Percentiles rank a stretch among this genome's conserved stretches.
Conservation (phyloP, 2,329 filamentous ascomycete species). For the Phaeosphaeriaceae sp. region DNA sequence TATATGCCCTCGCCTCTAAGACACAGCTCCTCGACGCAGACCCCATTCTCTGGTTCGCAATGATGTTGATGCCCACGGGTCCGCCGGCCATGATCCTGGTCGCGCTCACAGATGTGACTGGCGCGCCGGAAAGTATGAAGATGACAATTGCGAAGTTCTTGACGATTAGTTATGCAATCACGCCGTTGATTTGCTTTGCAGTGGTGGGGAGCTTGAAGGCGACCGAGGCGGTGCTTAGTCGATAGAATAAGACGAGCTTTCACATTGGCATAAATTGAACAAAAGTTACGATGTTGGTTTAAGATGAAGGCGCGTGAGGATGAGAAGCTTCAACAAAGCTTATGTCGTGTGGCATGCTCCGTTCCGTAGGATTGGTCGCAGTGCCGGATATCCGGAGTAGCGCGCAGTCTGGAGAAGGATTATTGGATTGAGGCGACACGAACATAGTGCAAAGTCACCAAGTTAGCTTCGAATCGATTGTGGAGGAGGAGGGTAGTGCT, state of each 20-base stretch:
- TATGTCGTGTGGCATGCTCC: neutral
- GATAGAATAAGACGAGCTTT: neutral
- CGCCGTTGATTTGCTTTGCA: slow-evolving; percentile 53
- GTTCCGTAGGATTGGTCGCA: neutral
- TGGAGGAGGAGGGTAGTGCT: too few relatives aligned
- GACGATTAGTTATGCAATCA: slow-evolving; percentile 53
- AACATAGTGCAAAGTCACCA: too few relatives aligned
- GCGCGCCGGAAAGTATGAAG: slow-evolving; percentile 54
- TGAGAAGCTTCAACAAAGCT: neutral
- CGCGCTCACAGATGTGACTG: slow-evolving; percentile 59
- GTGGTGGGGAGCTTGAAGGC: slow-evolving; percentile 54
- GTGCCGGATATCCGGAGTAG: neutral
- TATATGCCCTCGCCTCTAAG: slow-evolving; percentile 62
- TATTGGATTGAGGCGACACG: neutral
- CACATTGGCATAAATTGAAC: neutral
- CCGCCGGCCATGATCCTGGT: slow-evolving; percentile 63
- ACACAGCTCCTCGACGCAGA: slow-evolving; percentile 62
- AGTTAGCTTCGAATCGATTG: too few relatives aligned
- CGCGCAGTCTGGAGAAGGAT: neutral
- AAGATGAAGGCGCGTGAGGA: neutral
- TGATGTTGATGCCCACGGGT: slow-evolving; percentile 67
- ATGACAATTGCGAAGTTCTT: slow-evolving; percentile 62
- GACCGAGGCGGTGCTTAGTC: slow-evolving; percentile 17
- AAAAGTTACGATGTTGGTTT: neutral
- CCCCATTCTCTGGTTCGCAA: slow-evolving; percentile 70